Evolutionary conservation across 106 monocot genomes (phyloP), one percentile per base, ranked within the genome.

Genomic region (Hemerocallis citrina): DNA sequence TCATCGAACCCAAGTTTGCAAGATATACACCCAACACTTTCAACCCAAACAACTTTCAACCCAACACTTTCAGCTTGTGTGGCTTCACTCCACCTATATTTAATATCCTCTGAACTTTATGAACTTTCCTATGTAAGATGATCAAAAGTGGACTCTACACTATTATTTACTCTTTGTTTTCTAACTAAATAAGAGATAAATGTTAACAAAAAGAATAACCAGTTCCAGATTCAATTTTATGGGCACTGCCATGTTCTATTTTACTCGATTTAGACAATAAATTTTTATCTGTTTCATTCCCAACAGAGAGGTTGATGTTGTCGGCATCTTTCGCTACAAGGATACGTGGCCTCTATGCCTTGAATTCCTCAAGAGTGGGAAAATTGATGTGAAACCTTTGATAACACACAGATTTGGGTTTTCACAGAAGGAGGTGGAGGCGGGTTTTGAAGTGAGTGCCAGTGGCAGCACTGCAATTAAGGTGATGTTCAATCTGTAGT

Each of bases 321-420:
- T 96, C 15, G 90, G 95, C 6, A 52, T 91, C 20, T 91, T 88
- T 52, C 83, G 91, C 36, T 96, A 96, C 79, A 96, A 91, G 75
- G 83, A 96, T 68, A 96, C 96, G 11, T 96, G 96, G 96, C 96
- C 96, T 2, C 58, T 91, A 21, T 91, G 96, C 66, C 29, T 96
- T 17, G 76, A 96, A 19, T 87, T 96, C 50, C 59, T 96, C 47
- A 66, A 72, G 7, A 60, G 72, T 8, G 96, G 91, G 21, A 96
- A 96, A 72, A 84, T 91, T 10, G 87, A 96, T 30, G 87, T 96
- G 71, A 96, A 96, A 69, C 96, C 91, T 8, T 52, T 91, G 57
- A 96, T 96, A 65, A 96, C 96, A 2, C 90, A 96, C 65, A 68
- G 96, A 44, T 96, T 74, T 43, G 96, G 96, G 16, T 96, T 96